Percentiles rank a stretch among this genome's conserved stretches.
phyloP scores from a whole-genome alignment of 2,329 filamentous ascomycete genomes.

The Aspergillus tamarii region DNA sequence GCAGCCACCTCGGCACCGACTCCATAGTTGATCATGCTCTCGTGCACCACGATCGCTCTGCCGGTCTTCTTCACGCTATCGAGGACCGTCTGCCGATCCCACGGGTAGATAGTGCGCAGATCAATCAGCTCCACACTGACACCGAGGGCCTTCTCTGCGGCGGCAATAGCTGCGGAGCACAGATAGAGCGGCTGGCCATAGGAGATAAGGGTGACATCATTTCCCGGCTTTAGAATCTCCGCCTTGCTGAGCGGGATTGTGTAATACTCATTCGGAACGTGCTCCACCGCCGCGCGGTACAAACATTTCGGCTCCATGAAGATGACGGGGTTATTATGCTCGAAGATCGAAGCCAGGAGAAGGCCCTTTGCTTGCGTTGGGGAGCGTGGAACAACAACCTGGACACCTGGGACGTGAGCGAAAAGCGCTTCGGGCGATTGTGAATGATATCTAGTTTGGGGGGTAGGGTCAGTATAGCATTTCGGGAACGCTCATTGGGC shows the following conservation, averaged over 20 bases:
- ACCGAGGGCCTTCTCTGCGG: conserved; percentile 74
- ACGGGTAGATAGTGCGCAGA: conserved; percentile 84
- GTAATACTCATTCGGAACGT: conserved; percentile 80
- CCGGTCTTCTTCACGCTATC: conserved; percentile 86
- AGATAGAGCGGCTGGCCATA: conserved; percentile 90
- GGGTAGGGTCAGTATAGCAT: background rate
- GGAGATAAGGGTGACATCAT: conserved; percentile 79
- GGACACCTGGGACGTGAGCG: conserved; percentile 81
- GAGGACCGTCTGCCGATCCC: conserved; percentile 81
- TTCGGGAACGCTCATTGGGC: background rate
- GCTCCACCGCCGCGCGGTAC: conserved; percentile 88
- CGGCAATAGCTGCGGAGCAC: conserved; percentile 75
- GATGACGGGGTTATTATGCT: conserved; percentile 80
- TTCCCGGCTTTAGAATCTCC: conserved; percentile 78
- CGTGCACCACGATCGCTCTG: conserved; percentile 83
- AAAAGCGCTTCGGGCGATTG: conserved; percentile 89
- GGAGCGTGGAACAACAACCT: conserved; percentile 83
- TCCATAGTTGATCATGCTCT: conserved; percentile 88
- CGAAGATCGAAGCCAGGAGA: conserved; percentile 73
- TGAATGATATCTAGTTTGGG: conserved; percentile 70
- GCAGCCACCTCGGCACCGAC: conserved; percentile 88
- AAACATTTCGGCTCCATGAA: conserved; percentile 95
- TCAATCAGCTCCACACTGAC: conserved; percentile 85
- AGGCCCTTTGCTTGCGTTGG: conserved; percentile 88
- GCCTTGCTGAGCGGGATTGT: conserved; percentile 84